These are phyloP conservation scores for Malus sieversii DNA, from an alignment of 306 rosid species.

Conservation along the genomic window DNA sequence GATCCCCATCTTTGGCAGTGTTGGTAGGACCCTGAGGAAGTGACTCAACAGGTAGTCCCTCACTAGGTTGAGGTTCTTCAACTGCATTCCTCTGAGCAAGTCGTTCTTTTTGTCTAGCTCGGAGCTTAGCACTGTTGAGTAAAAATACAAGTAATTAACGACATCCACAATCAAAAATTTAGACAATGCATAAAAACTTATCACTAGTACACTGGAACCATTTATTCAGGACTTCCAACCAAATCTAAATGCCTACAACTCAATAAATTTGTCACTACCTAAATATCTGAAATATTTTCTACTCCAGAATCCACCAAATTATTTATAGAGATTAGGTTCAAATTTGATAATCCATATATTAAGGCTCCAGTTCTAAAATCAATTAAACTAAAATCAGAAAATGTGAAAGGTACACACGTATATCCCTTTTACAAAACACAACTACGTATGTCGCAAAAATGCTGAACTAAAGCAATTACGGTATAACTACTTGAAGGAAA, in stretches of 20 bases:
- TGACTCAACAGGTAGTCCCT: slow-evolving; percentile 37
- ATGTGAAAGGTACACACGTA: background rate
- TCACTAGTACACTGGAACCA: background rate
- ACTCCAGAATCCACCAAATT: background rate
- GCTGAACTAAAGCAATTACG: background rate
- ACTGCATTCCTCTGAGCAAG: slow-evolving; percentile 55
- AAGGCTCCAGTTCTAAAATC: background rate
- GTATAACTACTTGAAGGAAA: background rate
- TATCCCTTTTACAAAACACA: background rate
- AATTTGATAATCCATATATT: background rate
- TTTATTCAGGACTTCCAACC: background rate
- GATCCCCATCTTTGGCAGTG: slow-evolving; percentile 43
- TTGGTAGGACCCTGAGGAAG: slow-evolving; percentile 27
- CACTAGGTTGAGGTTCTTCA: slow-evolving; percentile 42
- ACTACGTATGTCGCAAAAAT: background rate
- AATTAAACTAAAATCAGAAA: background rate
- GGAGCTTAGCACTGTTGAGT: slow-evolving; percentile 77
- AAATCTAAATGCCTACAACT: background rate
- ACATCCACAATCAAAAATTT: background rate
- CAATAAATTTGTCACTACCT: background rate
- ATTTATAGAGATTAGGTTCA: background rate
- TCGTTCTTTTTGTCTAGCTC: slow-evolving; percentile 83
- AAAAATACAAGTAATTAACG: slow-evolving; percentile 10
- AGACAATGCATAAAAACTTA: background rate
- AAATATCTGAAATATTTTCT: background rate